Conservation (phyloP, 495 filamentous ascomycete genomes). For the Lindgomyces ingoldianus region DNA sequence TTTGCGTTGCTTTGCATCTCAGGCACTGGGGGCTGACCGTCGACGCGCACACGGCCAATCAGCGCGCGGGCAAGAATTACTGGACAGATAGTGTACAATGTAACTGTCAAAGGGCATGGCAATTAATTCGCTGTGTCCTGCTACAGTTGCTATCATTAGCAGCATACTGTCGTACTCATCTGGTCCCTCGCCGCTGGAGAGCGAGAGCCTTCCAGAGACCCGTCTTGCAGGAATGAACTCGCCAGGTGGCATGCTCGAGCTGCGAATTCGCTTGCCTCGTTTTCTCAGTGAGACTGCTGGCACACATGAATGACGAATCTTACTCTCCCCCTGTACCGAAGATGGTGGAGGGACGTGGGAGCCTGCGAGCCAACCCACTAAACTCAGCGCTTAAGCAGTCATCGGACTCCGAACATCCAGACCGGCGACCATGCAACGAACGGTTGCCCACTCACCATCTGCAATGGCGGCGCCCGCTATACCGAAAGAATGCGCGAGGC, state of each 20-base stretch:
- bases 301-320: constrained; percentile 1
- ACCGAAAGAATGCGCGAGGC: constrained; percentile 1
- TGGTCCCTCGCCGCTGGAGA: neutral
- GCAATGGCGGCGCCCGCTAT: neutral
- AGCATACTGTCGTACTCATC: neutral
- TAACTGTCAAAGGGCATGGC: neutral
- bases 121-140: constrained; percentile 9
- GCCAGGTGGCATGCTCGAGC: neutral
- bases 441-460: constrained; percentile 15
- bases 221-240: neutral
- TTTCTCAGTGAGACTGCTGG: neutral
- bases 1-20: constrained; percentile 8
- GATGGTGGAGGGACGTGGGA: neutral
- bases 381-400: constrained; percentile 23
- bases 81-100: constrained; percentile 15
- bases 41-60: constrained; percentile 13
- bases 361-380: neutral
- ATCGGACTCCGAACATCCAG: constrained; percentile 27
- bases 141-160: constrained; percentile 20
- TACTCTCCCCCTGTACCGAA: neutral
- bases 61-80: neutral
- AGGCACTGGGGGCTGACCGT: constrained; percentile 1
- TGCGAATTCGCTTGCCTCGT: neutral
- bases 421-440: neutral
- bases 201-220: constrained; percentile 10